Base-by-base conservation (phyloP, 345 rosid species). In the Sonneratia caseolaris region DNA sequence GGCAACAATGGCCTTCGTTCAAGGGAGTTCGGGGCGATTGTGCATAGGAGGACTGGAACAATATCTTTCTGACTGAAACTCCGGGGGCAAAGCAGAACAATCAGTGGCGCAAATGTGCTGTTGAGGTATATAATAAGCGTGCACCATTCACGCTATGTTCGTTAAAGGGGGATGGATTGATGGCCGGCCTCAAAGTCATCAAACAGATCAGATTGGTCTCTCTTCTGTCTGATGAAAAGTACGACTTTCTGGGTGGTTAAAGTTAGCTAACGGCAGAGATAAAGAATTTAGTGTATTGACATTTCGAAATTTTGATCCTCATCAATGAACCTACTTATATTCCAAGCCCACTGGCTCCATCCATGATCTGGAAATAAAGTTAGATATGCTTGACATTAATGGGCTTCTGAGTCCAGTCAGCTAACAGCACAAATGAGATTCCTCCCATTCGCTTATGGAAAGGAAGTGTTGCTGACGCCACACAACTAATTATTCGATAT, bases 231-330 rank as follows among this genome's bases (percentile, higher is more conserved):
- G 59, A 69, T 53, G 32, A 27, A 74, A 67, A 64, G 64, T 64
- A 71, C 22, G 47, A 65, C 15, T 72, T 9, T 59, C 51, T 4
- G 62, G 80, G 75, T 43, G 18, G 78, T 77, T 73, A 68, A 82
- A 1, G 43, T 40, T 40, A 40, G 9, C 7, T 8, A 4, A 40
- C 43, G 9, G 43, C 9, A 4, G 43, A 40, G 32, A 27, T 27
- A 27, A 27, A 27, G 32, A 27, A 27, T 27, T 27, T 27, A 27
- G 32, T 27, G 32, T 27, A 27, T 27, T 27, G 32, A 27, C 32
- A 27, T 27, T 27, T 42, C 45, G 10, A 4, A 2, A 42, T 4
- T 42, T 42, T 9, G 45, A 42, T 42, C 10, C 5, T 42, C 45
- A 42, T 42, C 45, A 42, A 42, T 27, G 45, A 42, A 42, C 10